Percentiles rank a stretch among this genome's conserved stretches.
phyloP scores from a whole-genome alignment of 371 early-diverging fungal genomes.

The Lichtheimia corymbifera region DNA sequence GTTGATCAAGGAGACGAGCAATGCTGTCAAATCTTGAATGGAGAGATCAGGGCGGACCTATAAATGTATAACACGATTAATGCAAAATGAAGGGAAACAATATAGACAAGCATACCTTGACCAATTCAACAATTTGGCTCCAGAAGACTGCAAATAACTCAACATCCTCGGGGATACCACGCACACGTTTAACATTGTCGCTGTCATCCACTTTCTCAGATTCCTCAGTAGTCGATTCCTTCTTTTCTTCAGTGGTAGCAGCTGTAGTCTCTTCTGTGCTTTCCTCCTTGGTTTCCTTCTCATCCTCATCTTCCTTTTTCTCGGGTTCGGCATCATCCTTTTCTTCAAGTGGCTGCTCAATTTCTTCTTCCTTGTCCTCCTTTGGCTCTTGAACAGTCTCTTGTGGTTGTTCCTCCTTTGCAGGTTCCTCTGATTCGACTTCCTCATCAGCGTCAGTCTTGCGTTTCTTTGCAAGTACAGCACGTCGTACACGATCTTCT shows the following conservation, averaged over 20 bases:
- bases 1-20: conserved; percentile 84
- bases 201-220: conserved; percentile 6
- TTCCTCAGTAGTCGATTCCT: conserved; percentile 17
- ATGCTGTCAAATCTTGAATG: conserved; percentile 85
- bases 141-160: conserved; percentile 94
- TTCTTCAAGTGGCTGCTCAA: conserved; percentile 17
- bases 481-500: conserved; percentile 14
- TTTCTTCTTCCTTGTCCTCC: conserved; percentile 19
- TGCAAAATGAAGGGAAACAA: no score
- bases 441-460: conserved; percentile 20
- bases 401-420: conserved; percentile 17
- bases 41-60: conserved; percentile 83
- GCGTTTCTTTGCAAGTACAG: conserved; percentile 30
- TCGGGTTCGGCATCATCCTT: conserved; percentile 28
- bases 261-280: conserved; percentile 17
- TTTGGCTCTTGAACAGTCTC: conserved; percentile 18
- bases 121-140: conserved; percentile 87
- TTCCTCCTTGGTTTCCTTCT: conserved; percentile 10
- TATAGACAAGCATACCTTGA: conserved; percentile 59
- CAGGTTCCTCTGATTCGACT: conserved; percentile 20
- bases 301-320: conserved; percentile 7
- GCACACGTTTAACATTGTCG: conserved; percentile 38
- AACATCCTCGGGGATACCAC: conserved; percentile 84
- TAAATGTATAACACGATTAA: neutral
- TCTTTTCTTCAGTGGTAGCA: conserved; percentile 16